Evolutionary conservation across 108 stramenopile genomes (phyloP), one percentile per base, ranked within the genome.

Genomic region (Fistulifera pelliculosa): DNA sequence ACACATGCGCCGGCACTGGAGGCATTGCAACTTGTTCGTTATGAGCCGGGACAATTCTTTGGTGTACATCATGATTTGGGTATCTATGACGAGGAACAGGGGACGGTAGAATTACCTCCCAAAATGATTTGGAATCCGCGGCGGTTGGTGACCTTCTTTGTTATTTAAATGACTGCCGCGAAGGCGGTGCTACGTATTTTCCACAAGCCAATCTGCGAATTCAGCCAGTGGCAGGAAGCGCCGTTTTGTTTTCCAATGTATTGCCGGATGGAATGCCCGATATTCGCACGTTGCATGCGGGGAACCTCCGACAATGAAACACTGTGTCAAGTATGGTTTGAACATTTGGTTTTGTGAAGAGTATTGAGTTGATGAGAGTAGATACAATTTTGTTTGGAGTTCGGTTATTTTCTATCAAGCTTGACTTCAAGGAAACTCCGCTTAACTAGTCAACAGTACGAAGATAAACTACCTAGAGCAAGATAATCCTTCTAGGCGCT

Each of bases 261-360:
- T 56, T 44, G 22, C 18, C 58, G 21, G 62, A 66, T 15, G 81
- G 81, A 11, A 28, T 38, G 16, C 74, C 76, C 13, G 81, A 83
- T 62, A 23, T 66, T 19, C 49, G 57, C 23, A 76, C 77, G 0
- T 64, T 83, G 25, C 81, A 83, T 67, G 75, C 75, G 14, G 81
- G 81, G 71, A 80, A 57, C 31, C 45, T 11, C 44, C 21, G 4
- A 19, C 44, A 8, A 69, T 72, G 15, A 0, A 19, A 27, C 18
- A 61, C 5, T 13, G 51, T 19, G 47, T 62, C 56, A 83, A 83
- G 68, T 83, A 83, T 62, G 81, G 74, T 0, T 44, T 83, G 41
- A 83, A 83, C 38, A 71, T 83, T 58, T 83, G 81, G 81, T 53
- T 71, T 35, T 73, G 71, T 38, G 79, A 80, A 65, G 76, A 73